Evolutionary conservation across 2,329 filamentous ascomycete species (phyloP), one percentile per base, ranked within the genome.

Genomic region (Xylaria sp.): DNA sequence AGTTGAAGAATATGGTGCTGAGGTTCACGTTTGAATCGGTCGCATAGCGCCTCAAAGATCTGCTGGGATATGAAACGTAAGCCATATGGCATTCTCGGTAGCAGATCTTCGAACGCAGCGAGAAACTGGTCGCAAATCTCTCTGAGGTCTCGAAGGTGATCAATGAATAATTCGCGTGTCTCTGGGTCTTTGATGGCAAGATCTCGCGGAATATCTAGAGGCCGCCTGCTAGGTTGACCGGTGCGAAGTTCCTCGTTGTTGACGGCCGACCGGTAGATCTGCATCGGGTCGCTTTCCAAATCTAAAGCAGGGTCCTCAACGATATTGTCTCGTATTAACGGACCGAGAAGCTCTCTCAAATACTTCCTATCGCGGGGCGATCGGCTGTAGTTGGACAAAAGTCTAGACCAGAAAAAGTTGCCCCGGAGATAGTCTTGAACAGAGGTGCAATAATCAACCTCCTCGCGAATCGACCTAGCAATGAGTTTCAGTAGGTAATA

Each of bases 211-310:
- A 99, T 91, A 73, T 98, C 94, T 16, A 93, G 89, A 40, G 90
- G 92, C 70, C 96, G 88, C 59, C 88, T 88, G 78, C 94, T 97
- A 23, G 93, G 90, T 72, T 90, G 89, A 4, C 96, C 96, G 0
- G 96, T 99, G 21, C 93, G 91, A 27, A 99, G 88, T 81, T 99
- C 96, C 80, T 98, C 95, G 75, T 99, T 97, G 82, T 97, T 98
- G 82, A 99, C 97, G 16, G 93, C 91, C 5, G 94, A 96, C 50
- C 93, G 90, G 81, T 99, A 98, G 66, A 99, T 99, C 75, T 98
- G 95, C 84, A 98, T 91, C 0, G 96, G 96, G 77, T 99, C 96
- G 78, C 95, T 98, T 81, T 99, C 96, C 29, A 99, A 85, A 78
- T 99, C 95, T 40, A 99, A 85, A 5, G 91, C 91, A 13, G 94